Percentiles rank a stretch among this genome's conserved stretches.
phyloP scores from a whole-genome alignment of 225 moss, liverwort and hornwort genomes.

The Straminergon stramineum region DNA sequence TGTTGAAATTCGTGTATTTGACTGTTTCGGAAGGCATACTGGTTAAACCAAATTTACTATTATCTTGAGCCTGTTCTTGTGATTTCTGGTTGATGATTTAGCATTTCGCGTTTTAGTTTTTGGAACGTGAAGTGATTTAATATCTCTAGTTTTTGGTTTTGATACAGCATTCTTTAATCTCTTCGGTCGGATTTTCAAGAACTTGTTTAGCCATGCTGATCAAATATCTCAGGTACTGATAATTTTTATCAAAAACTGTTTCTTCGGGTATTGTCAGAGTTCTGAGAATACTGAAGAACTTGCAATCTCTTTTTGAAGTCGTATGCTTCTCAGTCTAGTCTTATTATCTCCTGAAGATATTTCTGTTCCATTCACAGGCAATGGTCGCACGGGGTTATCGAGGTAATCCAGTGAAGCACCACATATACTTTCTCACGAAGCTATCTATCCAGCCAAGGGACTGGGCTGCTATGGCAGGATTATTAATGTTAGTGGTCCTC shows the following conservation, averaged over 20 bases:
- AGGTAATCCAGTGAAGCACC: slow-evolving; percentile 71
- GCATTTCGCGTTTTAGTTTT: not conserved
- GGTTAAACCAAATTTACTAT: not conserved
- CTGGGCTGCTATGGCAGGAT: slow-evolving; percentile 54
- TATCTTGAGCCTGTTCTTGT: not conserved
- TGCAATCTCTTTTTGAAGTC: not conserved
- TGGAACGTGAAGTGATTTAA: not conserved
- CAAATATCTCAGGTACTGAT: slow-evolving; percentile 81
- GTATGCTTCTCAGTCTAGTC: not conserved
- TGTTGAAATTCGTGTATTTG: not conserved
- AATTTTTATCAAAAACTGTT: not conserved
- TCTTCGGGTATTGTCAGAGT: not conserved
- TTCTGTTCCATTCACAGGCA: slow-evolving; percentile 38
- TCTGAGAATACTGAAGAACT: not conserved
- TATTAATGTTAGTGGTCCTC: slow-evolving; percentile 38
- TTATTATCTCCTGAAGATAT: not conserved
- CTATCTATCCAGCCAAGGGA: slow-evolving; percentile 53
- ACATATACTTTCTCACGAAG: slow-evolving; percentile 62
- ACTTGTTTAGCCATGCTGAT: slow-evolving; percentile 71
- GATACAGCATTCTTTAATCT: slow-evolving; percentile 62
- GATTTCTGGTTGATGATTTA: not conserved
- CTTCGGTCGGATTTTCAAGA: slow-evolving; percentile 6
- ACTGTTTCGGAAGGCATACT: not conserved
- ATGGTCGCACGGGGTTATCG: slow-evolving; percentile 93
- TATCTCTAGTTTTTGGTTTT: not conserved